Conservation (phyloP, 805 yeast genomes). For the Metschnikowia henanensis region DNA sequence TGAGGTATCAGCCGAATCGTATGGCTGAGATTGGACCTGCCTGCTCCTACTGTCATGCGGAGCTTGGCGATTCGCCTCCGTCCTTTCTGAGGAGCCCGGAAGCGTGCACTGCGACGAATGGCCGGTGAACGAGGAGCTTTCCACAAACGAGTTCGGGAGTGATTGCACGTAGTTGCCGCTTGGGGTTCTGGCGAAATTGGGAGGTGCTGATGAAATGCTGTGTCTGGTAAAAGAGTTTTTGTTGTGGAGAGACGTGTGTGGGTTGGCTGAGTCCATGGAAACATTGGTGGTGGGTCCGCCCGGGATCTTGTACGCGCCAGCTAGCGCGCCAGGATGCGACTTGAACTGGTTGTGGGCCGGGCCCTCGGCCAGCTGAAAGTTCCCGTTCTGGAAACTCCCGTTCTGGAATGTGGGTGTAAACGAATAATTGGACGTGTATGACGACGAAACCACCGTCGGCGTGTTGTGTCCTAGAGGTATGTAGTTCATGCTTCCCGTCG, state of each 20-base stretch:
- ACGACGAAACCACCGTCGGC: slow-evolving; percentile 41
- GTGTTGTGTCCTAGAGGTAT: slow-evolving; percentile 47
- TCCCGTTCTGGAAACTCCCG: slow-evolving; percentile 22
- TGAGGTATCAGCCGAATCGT: not conserved
- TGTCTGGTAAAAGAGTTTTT: slow-evolving; percentile 6
- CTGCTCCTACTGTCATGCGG: not conserved
- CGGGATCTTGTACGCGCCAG: slow-evolving; percentile 21
- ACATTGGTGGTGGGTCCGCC: slow-evolving; percentile 57
- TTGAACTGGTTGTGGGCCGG: slow-evolving; percentile 4
- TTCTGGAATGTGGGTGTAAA: slow-evolving; percentile 35
- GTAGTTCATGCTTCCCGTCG: slow-evolving; percentile 24
- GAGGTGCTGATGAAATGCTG: slow-evolving; percentile 11
- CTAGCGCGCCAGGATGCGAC: slow-evolving; percentile 5
- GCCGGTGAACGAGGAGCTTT: slow-evolving; percentile 1
- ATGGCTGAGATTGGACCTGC: not conserved
- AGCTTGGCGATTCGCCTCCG: not conserved
- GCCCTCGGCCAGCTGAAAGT: slow-evolving; percentile 2
- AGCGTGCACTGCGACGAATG: slow-evolving; percentile 12
- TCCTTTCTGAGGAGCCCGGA: slow-evolving; percentile 1
- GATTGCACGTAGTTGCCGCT: slow-evolving; percentile 5
- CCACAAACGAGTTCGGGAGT: slow-evolving; percentile 12
- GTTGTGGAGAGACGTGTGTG: slow-evolving; percentile 17
- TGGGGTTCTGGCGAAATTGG: not conserved
- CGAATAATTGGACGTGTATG: slow-evolving; percentile 43
- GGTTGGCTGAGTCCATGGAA: slow-evolving; percentile 46